Base-by-base conservation (phyloP, 768 basidiomycete species). In the Leccinum subgranulosum region DNA sequence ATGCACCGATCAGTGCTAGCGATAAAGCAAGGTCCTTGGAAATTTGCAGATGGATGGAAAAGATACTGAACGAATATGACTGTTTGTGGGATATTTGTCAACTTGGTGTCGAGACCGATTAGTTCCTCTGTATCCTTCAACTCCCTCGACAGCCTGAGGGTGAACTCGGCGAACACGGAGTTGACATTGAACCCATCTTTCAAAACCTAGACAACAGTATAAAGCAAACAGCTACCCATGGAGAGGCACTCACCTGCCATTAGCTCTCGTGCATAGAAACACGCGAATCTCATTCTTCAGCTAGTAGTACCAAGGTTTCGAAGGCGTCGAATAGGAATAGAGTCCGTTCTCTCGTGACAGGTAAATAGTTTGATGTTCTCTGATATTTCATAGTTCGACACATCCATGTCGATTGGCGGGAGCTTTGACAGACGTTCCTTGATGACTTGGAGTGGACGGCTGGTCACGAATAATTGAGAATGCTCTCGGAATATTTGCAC, bases 171-270 rank as follows among this genome's bases (percentile, higher is more conserved):
- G 5, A 12, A 33, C 11, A 31, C 31, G 31, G 31, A 33, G 31
- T 12, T 33, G 31, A 33, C 31, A 33, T 33, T 33, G 31, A 33
- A 33, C 31, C 31, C 23, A 23, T 23, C 23, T n/a, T n/a, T n/a
- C n/a, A 3, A 23, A 23, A 23, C 23, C 23, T 29, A 29, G 29
- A 29, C 10, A 29, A 29, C 10, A 29, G 29, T 29, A 11, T 11
- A 29, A 29, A 29, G 10, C 29, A 29, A 4, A 29, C 11, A 29
- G 10, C 4, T 29, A 29, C 29, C 15, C 23, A 23, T 23, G 23
- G 23, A 23, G 23, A 23, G 23, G 23, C 23, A 46, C 52, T 52
- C 15, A 58, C 62, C 61, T 62, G 6, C 61, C 56, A 43, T 60
- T 53, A 6, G 59, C 56, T 21, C 33, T 49, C 9, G 48, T 2